These are phyloP conservation scores for Agaricus subrufescens DNA, from an alignment of 768 basidiomycete species.

Conservation along the genomic window DNA sequence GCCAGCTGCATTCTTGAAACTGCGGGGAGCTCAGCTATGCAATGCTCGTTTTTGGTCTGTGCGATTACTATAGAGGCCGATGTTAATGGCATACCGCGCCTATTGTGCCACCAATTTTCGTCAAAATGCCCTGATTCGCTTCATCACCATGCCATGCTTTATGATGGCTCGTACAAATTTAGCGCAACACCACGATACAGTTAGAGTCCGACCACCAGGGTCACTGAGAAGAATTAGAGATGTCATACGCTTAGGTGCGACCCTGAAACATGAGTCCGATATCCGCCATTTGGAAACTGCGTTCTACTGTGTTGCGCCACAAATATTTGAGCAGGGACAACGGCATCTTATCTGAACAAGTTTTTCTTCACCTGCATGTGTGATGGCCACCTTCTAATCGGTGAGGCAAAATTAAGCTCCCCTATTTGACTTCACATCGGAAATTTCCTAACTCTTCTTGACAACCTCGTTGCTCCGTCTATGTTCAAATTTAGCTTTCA, in stretches of 20 bases:
- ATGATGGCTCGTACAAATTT: too few relatives aligned
- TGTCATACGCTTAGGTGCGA: background rate
- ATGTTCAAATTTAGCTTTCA: too few relatives aligned
- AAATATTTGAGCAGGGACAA: conserved; percentile 5
- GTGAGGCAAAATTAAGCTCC: too few relatives aligned
- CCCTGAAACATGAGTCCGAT: conserved; percentile 7
- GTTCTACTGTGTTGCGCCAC: background rate
- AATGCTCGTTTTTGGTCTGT: background rate
- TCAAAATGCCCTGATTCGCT: background rate
- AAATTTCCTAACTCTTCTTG: too few relatives aligned
- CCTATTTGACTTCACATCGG: too few relatives aligned
- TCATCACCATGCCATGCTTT: too few relatives aligned
- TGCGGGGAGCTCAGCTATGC: background rate
- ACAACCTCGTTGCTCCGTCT: too few relatives aligned
- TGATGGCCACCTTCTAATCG: background rate
- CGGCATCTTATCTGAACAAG: conserved; percentile 2
- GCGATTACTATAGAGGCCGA: background rate
- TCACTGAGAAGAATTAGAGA: too few relatives aligned
- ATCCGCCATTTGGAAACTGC: background rate
- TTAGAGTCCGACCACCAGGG: too few relatives aligned
- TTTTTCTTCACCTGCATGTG: background rate
- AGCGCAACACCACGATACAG: too few relatives aligned
- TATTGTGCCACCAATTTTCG: too few relatives aligned
- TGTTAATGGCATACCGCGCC: background rate
- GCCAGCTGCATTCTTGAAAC: background rate